Conservation (phyloP, 1,139 yeast genomes). For the Petasospora rhodanensis region DNA sequence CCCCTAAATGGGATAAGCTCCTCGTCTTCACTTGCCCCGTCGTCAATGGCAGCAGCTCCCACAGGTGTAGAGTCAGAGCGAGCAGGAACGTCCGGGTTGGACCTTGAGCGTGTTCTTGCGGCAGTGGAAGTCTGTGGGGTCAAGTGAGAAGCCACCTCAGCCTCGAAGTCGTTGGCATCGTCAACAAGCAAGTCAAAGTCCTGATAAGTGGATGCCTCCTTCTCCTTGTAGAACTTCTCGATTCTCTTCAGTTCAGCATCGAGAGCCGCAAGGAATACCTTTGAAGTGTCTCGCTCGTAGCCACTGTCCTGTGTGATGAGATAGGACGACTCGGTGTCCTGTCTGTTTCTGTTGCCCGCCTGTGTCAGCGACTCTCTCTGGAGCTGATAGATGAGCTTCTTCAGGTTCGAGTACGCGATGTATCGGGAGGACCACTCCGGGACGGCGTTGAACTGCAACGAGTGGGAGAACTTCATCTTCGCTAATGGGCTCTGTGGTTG, state of each 20-base stretch:
- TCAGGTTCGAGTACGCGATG: conserved; percentile 66
- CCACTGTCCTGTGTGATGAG: conserved; percentile 18
- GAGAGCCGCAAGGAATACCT: conserved; percentile 28
- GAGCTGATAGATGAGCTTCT: conserved; percentile 59
- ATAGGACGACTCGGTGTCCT: conserved; percentile 23
- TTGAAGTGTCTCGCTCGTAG: conserved; percentile 17
- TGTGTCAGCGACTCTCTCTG: conserved; percentile 52
- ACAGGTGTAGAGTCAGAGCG: no score
- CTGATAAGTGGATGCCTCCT: conserved; percentile 46
- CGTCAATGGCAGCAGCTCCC: conserved; percentile 2
- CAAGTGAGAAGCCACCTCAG: conserved; percentile 16
- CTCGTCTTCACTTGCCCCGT: conserved; percentile 16
- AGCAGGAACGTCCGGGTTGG: conserved; percentile 1
- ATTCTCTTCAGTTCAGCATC: conserved; percentile 49
- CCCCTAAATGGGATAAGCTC: conserved; percentile 19
- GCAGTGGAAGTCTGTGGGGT: no score
- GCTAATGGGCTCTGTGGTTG: no score
- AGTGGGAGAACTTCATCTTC: conserved; percentile 75
- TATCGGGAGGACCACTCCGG: conserved; percentile 78
- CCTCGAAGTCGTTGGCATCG: conserved; percentile 29
- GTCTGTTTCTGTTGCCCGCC: conserved; percentile 15
- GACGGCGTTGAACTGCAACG: conserved; percentile 70
- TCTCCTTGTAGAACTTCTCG: conserved; percentile 53
- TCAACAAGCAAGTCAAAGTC: conserved; percentile 26
- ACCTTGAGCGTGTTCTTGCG: not conserved